Evolutionary conservation across 2,329 filamentous ascomycete genomes (phyloP).

Genomic region (Colletotrichum agaves): DNA sequence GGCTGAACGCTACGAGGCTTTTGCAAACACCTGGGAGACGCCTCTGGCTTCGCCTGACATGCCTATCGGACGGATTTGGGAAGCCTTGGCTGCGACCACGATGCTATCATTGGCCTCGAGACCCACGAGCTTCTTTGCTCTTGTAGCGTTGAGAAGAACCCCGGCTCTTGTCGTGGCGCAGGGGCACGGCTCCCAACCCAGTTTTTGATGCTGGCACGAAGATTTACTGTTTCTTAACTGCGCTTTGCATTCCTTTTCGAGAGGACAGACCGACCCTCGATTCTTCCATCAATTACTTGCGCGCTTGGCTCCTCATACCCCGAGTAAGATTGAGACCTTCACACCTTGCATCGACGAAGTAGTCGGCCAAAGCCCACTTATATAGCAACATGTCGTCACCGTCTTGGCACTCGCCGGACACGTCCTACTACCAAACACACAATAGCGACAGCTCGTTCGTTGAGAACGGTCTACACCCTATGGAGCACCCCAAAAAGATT

Average conservation of each 20-base stretch:
- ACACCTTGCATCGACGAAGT: too few relatives aligned
- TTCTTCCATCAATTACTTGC: too few relatives aligned
- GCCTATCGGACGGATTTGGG: not conserved
- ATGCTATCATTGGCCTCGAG: not conserved
- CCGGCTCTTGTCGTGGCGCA: not conserved
- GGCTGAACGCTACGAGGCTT: not conserved
- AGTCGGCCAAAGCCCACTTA: not conserved
- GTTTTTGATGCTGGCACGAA: not conserved
- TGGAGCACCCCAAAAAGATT: conserved; percentile 18
- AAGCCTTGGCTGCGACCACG: not conserved
- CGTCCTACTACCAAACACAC: not conserved
- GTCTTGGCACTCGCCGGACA: not conserved
- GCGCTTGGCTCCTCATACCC: not conserved
- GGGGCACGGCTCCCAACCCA: not conserved
- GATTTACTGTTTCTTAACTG: not conserved
- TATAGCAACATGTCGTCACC: conserved; percentile 3
- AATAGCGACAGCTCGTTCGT: not conserved
- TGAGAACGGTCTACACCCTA: conserved; percentile 24
- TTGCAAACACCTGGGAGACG: not conserved
- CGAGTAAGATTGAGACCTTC: not conserved
- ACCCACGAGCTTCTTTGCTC: not conserved
- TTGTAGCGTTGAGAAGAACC: not conserved
- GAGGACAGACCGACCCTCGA: not conserved
- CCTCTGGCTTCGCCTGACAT: not conserved
- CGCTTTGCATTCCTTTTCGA: not conserved